These are phyloP conservation scores for Mycena capillaripes DNA, from an alignment of 768 basidiomycete species.

Conservation along the genomic window DNA sequence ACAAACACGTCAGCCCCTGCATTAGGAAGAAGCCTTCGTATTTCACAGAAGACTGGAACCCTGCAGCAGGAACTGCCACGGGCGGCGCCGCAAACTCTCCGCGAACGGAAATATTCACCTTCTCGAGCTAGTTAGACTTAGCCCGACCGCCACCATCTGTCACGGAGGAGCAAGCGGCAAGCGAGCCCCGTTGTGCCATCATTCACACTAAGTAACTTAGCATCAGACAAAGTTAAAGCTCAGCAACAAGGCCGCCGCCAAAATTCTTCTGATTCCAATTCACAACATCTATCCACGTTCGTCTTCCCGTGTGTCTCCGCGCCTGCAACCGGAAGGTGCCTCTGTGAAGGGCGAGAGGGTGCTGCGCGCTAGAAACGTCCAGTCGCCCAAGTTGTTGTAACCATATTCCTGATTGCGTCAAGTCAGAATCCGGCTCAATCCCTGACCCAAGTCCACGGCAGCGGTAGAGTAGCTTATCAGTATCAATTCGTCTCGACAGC, in stretches of 20 bases:
- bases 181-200: neutral
- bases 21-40: neutral
- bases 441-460: constrained; percentile 12
- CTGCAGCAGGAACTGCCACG: neutral
- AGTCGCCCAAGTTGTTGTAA: no score
- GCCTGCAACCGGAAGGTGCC: neutral
- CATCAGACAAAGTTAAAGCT: neutral
- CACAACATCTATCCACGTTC: neutral
- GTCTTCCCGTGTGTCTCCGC: neutral
- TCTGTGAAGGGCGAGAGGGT: neutral
- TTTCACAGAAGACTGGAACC: neutral
- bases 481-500: neutral
- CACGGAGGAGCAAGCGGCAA: neutral
- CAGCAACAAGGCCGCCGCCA: neutral
- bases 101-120: neutral
- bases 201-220: no score
- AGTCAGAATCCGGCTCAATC: neutral
- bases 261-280: neutral
- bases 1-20: neutral
- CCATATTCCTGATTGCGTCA: neutral
- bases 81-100: no score
- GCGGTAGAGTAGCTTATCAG: constrained; percentile 23
- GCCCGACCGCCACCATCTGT: neutral
- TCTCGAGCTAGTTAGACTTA: neutral
- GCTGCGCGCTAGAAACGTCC: neutral